phyloP scores from a whole-genome alignment of 2,329 filamentous ascomycete genomes.

The Westerdykella aurantiaca region DNA sequence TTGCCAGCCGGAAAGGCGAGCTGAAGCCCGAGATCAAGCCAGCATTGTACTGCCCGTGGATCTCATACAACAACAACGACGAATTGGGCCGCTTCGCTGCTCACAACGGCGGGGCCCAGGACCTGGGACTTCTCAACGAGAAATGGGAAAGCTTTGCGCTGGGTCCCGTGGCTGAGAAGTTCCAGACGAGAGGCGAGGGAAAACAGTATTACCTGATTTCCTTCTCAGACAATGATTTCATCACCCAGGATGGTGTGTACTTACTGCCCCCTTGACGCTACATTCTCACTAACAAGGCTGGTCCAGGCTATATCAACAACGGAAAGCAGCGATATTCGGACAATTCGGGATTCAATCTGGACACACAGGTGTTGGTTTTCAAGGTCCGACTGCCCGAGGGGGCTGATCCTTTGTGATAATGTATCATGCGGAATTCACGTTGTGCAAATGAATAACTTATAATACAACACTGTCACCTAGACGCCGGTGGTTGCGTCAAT shows the following conservation, averaged over 20 bases:
- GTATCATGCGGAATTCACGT: no score
- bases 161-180: slow-evolving; percentile 48
- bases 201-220: slow-evolving; percentile 65
- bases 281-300: slow-evolving; percentile 4
- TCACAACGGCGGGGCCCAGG: slow-evolving; percentile 61
- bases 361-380: slow-evolving; percentile 61
- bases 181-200: slow-evolving; percentile 41
- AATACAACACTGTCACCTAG: no score
- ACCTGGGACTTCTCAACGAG: slow-evolving; percentile 60
- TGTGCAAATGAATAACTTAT: no score
- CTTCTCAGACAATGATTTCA: slow-evolving; percentile 68
- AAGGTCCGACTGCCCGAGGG: slow-evolving; percentile 47
- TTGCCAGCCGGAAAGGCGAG: slow-evolving; percentile 47
- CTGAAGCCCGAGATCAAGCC: slow-evolving; percentile 52
- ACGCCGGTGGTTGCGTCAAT: no score
- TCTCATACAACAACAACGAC: slow-evolving; percentile 62
- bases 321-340: slow-evolving; percentile 55
- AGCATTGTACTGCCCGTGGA: slow-evolving; percentile 58
- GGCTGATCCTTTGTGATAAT: slow-evolving; percentile 20
- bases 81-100: slow-evolving; percentile 61
- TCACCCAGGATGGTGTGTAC: slow-evolving; percentile 59
- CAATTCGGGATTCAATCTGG: slow-evolving; percentile 51
- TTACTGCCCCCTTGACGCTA: not conserved
- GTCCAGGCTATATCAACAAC: slow-evolving; percentile 51
- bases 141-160: slow-evolving; percentile 70